Evolutionary conservation across 306 rosid genomes (phyloP), one percentile per base, ranked within the genome.

Genomic region (Sindora glabra): DNA sequence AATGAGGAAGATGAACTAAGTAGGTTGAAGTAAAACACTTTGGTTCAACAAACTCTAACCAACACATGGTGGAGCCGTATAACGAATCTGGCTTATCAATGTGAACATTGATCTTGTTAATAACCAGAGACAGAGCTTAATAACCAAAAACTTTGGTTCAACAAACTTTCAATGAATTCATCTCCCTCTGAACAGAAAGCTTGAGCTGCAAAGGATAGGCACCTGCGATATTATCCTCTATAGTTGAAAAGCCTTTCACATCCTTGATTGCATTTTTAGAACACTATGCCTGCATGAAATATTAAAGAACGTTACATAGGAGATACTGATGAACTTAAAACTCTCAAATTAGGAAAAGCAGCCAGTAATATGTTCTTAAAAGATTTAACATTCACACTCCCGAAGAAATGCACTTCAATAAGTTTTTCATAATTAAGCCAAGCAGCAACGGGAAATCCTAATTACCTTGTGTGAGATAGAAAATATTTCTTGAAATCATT

Each of bases 151-250:
- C 89, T 77, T 92, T 92, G 79, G 94, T 86, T 70, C 89, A 80
- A 77, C 82, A 84, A 39, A 86, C 85, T 71, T 86, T 96, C 72
- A 89, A 73, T 19, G 89, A 80, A 74, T 73, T 77, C 49, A 86
- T 74, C 70, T 89, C 97, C 56, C 69, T 81, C 67, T 69, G 82
- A 74, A 80, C 75, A 49, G 90, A 89, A 73, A 92, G 90, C 75
- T 90, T 79, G 36, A 92, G 96, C 57, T 92, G 94, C 59, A 92
- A 80, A 23, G 99, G 99, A 79, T 92, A 92, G 62, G 89, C 95
- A 74, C 89, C 99, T 6, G 76, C 69, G 69, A 84, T 89, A 79
- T 86, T 87, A 74, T 77, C 82, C 68, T 80, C 85, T 6, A 83
- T 81, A 44, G 88, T 88, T 34, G 86, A 86, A 70, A 89, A 89